Conservation (phyloP, 1,284 basidiomycete genomes). For the Leccinum griseonigrum region DNA sequence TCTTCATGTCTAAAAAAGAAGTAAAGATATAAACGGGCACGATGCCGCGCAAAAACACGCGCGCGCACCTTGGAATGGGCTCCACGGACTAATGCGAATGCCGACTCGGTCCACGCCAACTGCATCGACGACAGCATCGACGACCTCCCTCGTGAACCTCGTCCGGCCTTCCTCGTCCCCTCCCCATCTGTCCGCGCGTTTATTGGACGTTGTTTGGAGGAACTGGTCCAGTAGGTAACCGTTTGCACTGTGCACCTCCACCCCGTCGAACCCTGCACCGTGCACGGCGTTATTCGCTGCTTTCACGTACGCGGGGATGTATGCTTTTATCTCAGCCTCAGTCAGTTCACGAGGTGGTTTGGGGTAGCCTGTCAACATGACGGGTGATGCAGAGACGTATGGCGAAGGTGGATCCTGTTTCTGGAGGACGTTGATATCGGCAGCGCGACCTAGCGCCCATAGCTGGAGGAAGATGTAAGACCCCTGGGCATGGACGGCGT, state of each 20-base stretch:
- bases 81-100: constrained; percentile 57
- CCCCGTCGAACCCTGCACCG: constrained; percentile 43
- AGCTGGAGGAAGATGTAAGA: constrained; percentile 31
- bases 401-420: not conserved
- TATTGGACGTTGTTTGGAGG: not conserved
- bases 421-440: not conserved
- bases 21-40: not conserved
- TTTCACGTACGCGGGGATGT: constrained; percentile 4
- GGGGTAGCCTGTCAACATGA: not conserved
- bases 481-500: constrained; percentile 42
- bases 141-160: constrained; percentile 45
- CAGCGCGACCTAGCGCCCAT: constrained; percentile 14
- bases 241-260: not conserved
- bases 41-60: not conserved
- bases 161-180: constrained; percentile 50
- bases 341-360: not conserved
- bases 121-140: constrained; percentile 38
- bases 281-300: not conserved
- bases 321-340: not conserved
- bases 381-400: not conserved
- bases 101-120: constrained; percentile 43
- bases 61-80: constrained; percentile 33
- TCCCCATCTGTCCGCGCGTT: constrained; percentile 53
- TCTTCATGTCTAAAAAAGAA: constrained; percentile 25
- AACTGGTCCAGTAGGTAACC: not conserved